Percentiles rank a stretch among this genome's conserved stretches.
Evolutionary conservation across 202 grass and related monocot species (phyloP).

Genomic region (Panicum hallii): DNA sequence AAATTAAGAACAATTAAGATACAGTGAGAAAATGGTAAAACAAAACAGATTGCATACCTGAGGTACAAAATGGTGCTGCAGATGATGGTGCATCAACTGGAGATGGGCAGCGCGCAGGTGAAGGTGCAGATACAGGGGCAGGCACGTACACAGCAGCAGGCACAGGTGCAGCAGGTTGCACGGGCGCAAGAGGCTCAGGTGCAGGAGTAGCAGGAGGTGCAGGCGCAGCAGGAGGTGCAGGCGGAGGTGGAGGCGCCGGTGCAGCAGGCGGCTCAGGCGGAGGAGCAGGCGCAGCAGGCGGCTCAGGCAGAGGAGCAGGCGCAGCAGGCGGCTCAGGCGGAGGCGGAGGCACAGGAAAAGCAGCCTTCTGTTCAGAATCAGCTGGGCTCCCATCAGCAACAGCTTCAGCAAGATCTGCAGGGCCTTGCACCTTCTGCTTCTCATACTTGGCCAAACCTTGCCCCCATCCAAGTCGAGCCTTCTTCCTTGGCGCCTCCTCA

Average conservation of each 20-base stretch:
- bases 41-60: slow-evolving; percentile 44
- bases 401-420: slow-evolving; percentile 48
- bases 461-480: slow-evolving; percentile 92
- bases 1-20: background rate
- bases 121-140: background rate
- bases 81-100: background rate
- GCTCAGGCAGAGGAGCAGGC: background rate
- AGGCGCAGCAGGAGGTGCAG: background rate
- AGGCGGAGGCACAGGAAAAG: background rate
- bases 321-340: background rate
- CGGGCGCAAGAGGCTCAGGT: background rate
- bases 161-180: background rate
- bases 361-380: slow-evolving; percentile 32
- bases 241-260: background rate
- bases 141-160: background rate
- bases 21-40: slow-evolving; percentile 9
- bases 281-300: background rate
- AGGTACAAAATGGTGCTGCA: slow-evolving; percentile 34
- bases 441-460: slow-evolving; percentile 98
- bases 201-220: background rate
- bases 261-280: background rate
- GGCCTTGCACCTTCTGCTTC: slow-evolving; percentile 81
- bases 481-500: slow-evolving; percentile 77
- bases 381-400: slow-evolving; percentile 39
- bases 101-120: background rate